Conservation (phyloP, 2,329 filamentous ascomycete genomes). For the Fusarium buxicola region DNA sequence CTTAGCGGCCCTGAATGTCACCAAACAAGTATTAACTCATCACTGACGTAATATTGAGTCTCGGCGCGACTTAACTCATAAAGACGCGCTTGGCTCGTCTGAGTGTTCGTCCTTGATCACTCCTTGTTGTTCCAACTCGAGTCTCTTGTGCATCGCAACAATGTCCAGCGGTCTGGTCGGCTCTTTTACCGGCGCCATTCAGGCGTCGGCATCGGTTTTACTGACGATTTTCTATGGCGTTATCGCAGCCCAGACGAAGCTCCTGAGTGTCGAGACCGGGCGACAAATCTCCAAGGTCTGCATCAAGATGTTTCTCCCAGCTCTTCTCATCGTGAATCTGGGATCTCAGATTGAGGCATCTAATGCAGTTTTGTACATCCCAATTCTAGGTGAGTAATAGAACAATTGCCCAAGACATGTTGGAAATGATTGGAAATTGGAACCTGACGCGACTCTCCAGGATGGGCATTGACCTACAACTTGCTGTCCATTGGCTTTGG, state of each 20-base stretch:
- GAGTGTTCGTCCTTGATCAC: too few species aligned
- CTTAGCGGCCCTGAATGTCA: too few species aligned
- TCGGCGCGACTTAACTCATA: too few species aligned
- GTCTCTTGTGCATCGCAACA: too few species aligned
- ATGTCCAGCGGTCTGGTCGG: conserved; percentile 29
- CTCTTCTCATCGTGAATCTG: conserved; percentile 30
- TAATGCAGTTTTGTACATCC: conserved; percentile 21
- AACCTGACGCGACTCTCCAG: not conserved
- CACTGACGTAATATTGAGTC: too few species aligned
- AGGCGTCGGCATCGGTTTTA: conserved; percentile 34
- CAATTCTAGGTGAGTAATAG: conserved; percentile 12
- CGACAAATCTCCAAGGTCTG: conserved; percentile 32
- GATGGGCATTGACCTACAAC: conserved; percentile 31
- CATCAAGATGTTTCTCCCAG: conserved; percentile 36
- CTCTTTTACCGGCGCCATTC: conserved; percentile 31
- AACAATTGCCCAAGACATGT: not conserved
- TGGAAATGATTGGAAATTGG: too few species aligned
- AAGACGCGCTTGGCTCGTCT: too few species aligned
- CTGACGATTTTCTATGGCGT: conserved; percentile 34
- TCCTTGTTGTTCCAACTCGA: too few species aligned
- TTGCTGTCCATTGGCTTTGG: conserved; percentile 19
- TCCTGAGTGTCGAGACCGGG: conserved; percentile 32
- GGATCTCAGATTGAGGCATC: conserved; percentile 25
- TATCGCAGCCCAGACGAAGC: conserved; percentile 23
- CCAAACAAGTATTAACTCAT: too few species aligned